phyloP scores from a whole-genome alignment of 306 rosid genomes.

The Hippophae rhamnoides region DNA sequence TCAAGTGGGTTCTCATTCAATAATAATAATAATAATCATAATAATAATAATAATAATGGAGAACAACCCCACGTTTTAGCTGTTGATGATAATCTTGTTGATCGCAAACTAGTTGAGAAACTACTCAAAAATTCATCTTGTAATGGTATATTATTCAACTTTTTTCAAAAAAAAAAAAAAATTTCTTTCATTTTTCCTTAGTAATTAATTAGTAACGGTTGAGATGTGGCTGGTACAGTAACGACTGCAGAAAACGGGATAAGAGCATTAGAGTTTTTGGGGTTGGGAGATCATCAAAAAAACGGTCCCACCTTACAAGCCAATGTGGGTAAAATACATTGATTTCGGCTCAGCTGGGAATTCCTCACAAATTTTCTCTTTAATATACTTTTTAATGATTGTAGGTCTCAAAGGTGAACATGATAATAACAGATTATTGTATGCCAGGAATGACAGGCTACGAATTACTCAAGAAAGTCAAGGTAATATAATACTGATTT shows the following conservation, averaged over 20 bases:
- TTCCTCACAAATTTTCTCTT: background rate
- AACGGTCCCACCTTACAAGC: slow-evolving; percentile 23
- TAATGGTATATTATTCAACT: slow-evolving; percentile 50
- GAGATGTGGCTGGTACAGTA: slow-evolving; percentile 30
- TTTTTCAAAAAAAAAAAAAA: too few species aligned
- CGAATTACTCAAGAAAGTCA: slow-evolving; percentile 81
- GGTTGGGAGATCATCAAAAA: slow-evolving; percentile 48
- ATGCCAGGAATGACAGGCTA: slow-evolving; percentile 99
- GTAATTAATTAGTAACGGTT: too few species aligned
- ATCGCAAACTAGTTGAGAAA: slow-evolving; percentile 73
- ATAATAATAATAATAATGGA: slow-evolving; percentile 32
- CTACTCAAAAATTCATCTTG: slow-evolving; percentile 78
- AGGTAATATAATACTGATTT: slow-evolving; percentile 29
- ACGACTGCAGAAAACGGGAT: slow-evolving; percentile 90
- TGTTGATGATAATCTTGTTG: slow-evolving; percentile 72
- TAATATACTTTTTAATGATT: slow-evolving; percentile 8
- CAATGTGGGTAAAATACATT: slow-evolving; percentile 33
- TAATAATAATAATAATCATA: slow-evolving; percentile 32
- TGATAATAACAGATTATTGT: slow-evolving; percentile 83
- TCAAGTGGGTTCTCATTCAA: slow-evolving; percentile 22
- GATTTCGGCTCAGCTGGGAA: background rate
- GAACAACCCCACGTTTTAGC: slow-evolving; percentile 85
- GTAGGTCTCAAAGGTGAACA: slow-evolving; percentile 66
- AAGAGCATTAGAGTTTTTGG: slow-evolving; percentile 74
- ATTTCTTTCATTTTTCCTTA: too few species aligned